Evolutionary conservation across 1,284 basidiomycete species (phyloP).

Genomic region (Grifola frondosa): DNA sequence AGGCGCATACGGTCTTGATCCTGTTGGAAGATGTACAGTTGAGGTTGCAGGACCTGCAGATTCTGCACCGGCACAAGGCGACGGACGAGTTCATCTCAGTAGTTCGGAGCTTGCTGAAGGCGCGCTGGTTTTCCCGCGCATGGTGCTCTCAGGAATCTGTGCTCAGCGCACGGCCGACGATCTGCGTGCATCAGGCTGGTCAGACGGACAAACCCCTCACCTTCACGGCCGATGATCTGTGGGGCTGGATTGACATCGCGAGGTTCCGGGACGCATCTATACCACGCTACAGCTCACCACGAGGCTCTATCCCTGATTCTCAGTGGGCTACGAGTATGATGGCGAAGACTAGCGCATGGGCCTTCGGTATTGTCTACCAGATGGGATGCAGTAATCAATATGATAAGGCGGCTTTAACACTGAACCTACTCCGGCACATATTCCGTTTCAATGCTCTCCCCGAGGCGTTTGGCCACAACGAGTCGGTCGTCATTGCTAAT

Average conservation of each 20-base stretch:
- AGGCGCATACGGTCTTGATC: conserved; percentile 8
- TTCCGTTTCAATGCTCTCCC: conserved; percentile 11
- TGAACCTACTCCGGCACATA: conserved; percentile 13
- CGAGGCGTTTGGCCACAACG: conserved; percentile 1
- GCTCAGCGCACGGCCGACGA: conserved; percentile 9
- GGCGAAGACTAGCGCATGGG: conserved; percentile 9
- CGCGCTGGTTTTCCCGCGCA: conserved; percentile 18
- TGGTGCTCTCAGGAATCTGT: conserved; percentile 20
- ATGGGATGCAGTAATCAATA: conserved; percentile 18
- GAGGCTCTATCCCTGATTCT: conserved; percentile 5
- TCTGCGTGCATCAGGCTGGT: conserved; percentile 12
- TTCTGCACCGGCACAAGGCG: not conserved
- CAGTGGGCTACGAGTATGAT: no score
- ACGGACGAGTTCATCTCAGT: not conserved
- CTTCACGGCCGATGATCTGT: conserved; percentile 7
- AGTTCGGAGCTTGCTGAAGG: conserved; percentile 6
- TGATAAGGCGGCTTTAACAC: conserved; percentile 14
- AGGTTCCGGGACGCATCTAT: conserved; percentile 8
- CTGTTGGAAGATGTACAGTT: conserved; percentile 14
- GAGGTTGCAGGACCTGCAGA: not conserved
- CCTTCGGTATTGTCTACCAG: conserved; percentile 11
- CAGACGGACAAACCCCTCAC: not conserved
- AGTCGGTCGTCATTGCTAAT: not conserved
- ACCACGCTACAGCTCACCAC: conserved; percentile 9
- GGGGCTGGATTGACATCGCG: conserved; percentile 10